Base-by-base conservation (phyloP, 2,329 filamentous ascomycete genomes). In the Didymella exigua region DNA sequence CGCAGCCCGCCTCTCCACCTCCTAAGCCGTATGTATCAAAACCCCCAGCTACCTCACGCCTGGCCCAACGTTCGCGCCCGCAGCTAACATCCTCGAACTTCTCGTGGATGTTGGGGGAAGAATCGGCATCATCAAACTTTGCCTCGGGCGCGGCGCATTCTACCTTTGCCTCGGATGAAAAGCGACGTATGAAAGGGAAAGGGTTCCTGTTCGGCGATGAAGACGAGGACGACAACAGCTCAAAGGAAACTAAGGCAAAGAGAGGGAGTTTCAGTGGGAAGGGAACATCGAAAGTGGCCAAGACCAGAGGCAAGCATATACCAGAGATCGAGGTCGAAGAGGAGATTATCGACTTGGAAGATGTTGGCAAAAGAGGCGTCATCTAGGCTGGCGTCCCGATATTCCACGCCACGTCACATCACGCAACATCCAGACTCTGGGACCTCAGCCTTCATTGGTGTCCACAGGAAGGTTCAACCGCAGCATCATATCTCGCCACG, bases 51-150 rank as follows among this genome's bases (percentile, higher is more conserved):
- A 50, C 62, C 9, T 56, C 61, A 3, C 63, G 75, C 71, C 60
- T 73, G 16, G 67, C 66, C 7, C 66, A 38, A 76, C 83, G 66
- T n/a, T 61, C 85, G 18, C 82, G 87, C 19, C 89, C 88, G 3
- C 85, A 82, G 0, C 79, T 91, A 29, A 87, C 88, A 1, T 88
- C 90, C 61, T 91, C 89, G 7, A 89, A 87, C 4, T 92, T 91
- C 71, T 87, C 89, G 1, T 91, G 88, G 87, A 92, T 92, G 88
- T 79, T 92, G 4, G 72, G 71, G 14, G 69, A 74, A 31, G 74
- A 74, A n/a, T 69, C 67, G 8, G 61, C 61, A 16, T 63, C 69
- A 21, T 71, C 68, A 19, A 66, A 69, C 37, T 75, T 76, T 36
- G 71, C 70, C 8, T 68, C 72, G 0, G 67, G 70, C 11, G 58